These are phyloP conservation scores for Dothideomycetes sp. DNA, from an alignment of 2,329 filamentous ascomycete species.

Conservation along the genomic window DNA sequence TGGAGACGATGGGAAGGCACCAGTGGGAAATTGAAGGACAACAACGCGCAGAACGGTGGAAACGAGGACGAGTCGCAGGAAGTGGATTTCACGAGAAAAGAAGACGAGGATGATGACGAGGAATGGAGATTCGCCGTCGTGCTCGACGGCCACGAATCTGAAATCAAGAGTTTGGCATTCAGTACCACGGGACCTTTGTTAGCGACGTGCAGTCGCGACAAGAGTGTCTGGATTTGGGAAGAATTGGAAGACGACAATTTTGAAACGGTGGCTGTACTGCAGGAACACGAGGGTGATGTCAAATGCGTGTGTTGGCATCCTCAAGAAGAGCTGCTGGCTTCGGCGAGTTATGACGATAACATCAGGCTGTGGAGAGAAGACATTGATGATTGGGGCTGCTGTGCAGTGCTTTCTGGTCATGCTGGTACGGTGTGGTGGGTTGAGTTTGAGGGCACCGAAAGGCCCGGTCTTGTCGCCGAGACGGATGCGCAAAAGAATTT, in stretches of 20 bases:
- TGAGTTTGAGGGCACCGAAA: constrained; percentile 50
- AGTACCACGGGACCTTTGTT: constrained; percentile 66
- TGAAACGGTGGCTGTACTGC: constrained; percentile 89
- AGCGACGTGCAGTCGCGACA: constrained; percentile 85
- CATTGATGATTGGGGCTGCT: constrained; percentile 87
- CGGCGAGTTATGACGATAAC: constrained; percentile 89
- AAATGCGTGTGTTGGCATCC: constrained; percentile 93
- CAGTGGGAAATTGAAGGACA: constrained; percentile 43
- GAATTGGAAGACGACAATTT: constrained; percentile 92
- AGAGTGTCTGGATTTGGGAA: constrained; percentile 98
- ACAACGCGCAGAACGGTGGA: constrained; percentile 17
- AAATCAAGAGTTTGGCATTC: constrained; percentile 76
- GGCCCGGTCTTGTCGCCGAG: constrained; percentile 18
- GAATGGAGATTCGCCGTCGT: constrained; percentile 92
- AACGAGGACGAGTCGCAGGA: constrained; percentile 17
- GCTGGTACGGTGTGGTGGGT: constrained; percentile 82
- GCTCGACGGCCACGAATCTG: constrained; percentile 88
- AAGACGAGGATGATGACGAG: constrained; percentile 52
- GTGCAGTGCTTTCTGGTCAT: constrained; percentile 72
- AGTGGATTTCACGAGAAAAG: constrained; percentile 26
- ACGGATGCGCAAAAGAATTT: constrained; percentile 27
- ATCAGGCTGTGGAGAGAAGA: constrained; percentile 86
- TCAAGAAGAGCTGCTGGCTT: constrained; percentile 67
- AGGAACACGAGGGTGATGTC: constrained; percentile 91
- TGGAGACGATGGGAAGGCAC: constrained; percentile 59